A percentile compares a stretch with the other conserved stretches of the same genome.
Conservation (phyloP, 2,329 filamentous ascomycete genomes). For the Penicillium sclerotigenum region DNA sequence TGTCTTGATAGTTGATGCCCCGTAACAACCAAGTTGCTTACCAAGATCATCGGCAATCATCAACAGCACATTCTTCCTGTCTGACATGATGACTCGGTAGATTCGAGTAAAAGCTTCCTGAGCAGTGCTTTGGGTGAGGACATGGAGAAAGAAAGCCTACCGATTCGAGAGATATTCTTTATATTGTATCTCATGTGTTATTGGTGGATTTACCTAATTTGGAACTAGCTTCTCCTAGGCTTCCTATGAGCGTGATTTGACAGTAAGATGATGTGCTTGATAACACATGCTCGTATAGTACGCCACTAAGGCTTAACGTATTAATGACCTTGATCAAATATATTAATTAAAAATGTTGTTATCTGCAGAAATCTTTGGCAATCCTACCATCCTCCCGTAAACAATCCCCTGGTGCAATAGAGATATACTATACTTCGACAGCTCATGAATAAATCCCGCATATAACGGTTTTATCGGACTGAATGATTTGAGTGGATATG, state of each 20-base stretch:
- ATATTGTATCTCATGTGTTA: neutral
- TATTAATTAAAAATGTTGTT: slow-evolving; percentile 3
- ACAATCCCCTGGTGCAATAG: neutral
- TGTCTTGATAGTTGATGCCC: slow-evolving; percentile 28
- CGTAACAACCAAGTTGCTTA: slow-evolving; percentile 38
- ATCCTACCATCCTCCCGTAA: neutral
- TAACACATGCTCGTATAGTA: neutral
- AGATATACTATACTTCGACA: neutral
- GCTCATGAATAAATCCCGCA: neutral
- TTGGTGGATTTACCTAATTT: neutral
- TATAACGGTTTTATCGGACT: neutral
- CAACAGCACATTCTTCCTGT: slow-evolving; percentile 37
- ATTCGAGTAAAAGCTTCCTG: neutral
- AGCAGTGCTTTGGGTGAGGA: too few species aligned
- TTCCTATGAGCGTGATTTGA: neutral
- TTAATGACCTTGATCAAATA: neutral
- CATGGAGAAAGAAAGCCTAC: neutral
- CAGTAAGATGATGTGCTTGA: slow-evolving; percentile 1
- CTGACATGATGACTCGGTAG: neutral
- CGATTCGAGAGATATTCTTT: neutral
- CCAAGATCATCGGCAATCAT: slow-evolving; percentile 48
- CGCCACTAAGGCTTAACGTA: neutral
- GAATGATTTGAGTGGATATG: neutral
- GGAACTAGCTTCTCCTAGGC: neutral
- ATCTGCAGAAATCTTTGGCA: neutral